phyloP scores from a whole-genome alignment of 2,329 filamentous ascomycete species.

The Arthrobotrys iridis region DNA sequence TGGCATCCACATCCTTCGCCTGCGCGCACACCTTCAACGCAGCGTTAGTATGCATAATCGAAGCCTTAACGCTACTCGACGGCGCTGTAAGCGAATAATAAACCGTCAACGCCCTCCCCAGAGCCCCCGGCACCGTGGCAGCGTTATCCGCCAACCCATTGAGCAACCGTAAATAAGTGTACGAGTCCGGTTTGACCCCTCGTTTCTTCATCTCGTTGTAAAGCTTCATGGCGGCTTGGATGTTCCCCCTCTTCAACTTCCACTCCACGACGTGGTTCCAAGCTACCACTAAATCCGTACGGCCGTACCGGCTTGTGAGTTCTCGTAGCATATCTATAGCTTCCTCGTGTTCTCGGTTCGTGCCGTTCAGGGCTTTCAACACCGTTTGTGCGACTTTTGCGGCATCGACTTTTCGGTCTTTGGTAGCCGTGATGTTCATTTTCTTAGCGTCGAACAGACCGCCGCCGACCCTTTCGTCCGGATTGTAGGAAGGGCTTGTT shows the following conservation, averaged over 20 bases:
- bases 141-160: conserved; percentile 74
- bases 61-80: conserved; percentile 73
- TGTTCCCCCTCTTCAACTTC: conserved; percentile 70
- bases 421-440: not conserved
- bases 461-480: not conserved
- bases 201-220: conserved; percentile 99
- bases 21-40: conserved; percentile 82
- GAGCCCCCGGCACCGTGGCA: conserved; percentile 67
- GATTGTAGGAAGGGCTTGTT: not conserved
- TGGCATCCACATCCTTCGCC: conserved; percentile 77
- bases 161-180: conserved; percentile 86
- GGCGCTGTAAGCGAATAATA: conserved; percentile 78
- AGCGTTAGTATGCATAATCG: conserved; percentile 86
- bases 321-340: conserved; percentile 35
- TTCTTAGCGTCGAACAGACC: conserved; percentile 3
- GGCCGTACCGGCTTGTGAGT: conserved; percentile 58
- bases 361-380: conserved; percentile 28
- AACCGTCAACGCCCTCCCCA: conserved; percentile 76
- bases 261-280: conserved; percentile 90
- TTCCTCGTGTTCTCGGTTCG: conserved; percentile 31
- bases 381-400: conserved; percentile 38
- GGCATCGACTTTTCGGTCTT: conserved; percentile 30
- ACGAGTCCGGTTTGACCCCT: conserved; percentile 78
- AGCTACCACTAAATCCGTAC: conserved; percentile 74
- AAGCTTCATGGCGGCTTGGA: conserved; percentile 77